Conservation (phyloP, 305 asterid genomes). For the Salvia sclarea region DNA sequence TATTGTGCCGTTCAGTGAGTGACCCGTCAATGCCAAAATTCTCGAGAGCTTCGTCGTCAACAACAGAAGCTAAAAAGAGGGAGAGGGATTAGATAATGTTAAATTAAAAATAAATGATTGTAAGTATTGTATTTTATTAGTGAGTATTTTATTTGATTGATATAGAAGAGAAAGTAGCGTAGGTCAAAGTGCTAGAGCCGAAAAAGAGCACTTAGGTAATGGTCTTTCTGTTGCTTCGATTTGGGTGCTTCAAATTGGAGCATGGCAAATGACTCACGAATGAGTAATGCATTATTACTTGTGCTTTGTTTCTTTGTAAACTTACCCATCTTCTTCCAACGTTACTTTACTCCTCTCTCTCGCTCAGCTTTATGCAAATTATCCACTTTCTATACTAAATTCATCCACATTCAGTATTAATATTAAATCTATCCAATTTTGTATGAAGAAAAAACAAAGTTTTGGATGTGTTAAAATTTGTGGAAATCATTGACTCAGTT, state of each 20-base stretch:
- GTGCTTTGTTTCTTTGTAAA: conserved; percentile 33
- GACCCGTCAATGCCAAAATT: conserved; percentile 50
- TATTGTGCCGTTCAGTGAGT: conserved; percentile 61
- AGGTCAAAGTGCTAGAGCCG: conserved; percentile 42
- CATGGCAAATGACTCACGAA: conserved; percentile 37
- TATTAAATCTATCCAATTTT: too few species aligned
- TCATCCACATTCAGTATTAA: not conserved
- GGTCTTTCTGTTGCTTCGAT: conserved; percentile 31
- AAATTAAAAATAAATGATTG: conserved; percentile 7
- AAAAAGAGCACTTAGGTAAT: conserved; percentile 37
- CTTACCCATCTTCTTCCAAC: not conserved
- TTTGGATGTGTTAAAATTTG: too few species aligned
- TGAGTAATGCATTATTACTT: conserved; percentile 50
- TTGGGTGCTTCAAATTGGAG: conserved; percentile 30
- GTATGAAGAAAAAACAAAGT: too few species aligned
- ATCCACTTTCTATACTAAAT: too few species aligned
- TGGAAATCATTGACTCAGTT: too few species aligned
- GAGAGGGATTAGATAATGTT: conserved; percentile 4
- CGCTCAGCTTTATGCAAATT: conserved; percentile 12
- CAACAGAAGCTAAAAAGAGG: conserved; percentile 35
- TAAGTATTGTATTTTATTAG: conserved; percentile 20
- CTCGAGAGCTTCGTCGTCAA: conserved; percentile 30
- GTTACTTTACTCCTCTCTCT: conserved; percentile 6
- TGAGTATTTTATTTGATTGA: not conserved
- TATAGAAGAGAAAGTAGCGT: conserved; percentile 27